Evolutionary conservation across 129 eudicot genomes (phyloP).

Genomic region (Centaurea solstitialis): DNA sequence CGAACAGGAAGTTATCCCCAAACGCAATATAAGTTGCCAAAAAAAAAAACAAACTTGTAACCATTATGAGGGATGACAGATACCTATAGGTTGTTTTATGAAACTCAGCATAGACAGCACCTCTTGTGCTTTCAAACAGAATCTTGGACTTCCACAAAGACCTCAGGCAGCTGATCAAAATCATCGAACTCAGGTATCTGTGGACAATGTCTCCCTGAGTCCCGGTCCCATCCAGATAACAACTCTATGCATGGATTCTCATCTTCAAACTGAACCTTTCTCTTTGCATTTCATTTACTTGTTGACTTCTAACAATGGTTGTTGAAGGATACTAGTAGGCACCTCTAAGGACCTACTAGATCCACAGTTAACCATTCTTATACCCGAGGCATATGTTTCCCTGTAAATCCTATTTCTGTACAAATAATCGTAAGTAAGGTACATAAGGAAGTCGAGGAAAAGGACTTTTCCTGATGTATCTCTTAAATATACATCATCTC

Average conservation of each 20-base stretch:
- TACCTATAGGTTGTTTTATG: slow-evolving; percentile 26
- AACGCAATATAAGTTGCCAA: slow-evolving; percentile 6
- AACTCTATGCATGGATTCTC: neutral
- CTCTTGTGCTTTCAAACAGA: slow-evolving; percentile 7
- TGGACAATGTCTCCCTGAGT: neutral
- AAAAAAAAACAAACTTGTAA: neutral
- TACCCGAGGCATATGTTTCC: slow-evolving; percentile 32
- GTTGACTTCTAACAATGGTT: slow-evolving; percentile 27
- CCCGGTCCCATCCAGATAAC: neutral
- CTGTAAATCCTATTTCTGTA: slow-evolving; percentile 38
- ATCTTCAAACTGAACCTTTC: slow-evolving; percentile 3
- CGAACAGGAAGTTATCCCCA: slow-evolving; percentile 1
- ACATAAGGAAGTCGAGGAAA: slow-evolving; percentile 82
- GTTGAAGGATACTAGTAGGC: slow-evolving; percentile 26
- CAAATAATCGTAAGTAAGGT: slow-evolving; percentile 68
- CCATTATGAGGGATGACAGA: slow-evolving; percentile 1
- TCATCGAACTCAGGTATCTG: slow-evolving; percentile 2
- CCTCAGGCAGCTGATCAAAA: slow-evolving; percentile 14
- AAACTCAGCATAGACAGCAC: slow-evolving; percentile 14
- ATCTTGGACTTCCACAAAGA: slow-evolving; percentile 3
- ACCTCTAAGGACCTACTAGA: slow-evolving; percentile 34
- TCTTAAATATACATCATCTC: slow-evolving; percentile 40
- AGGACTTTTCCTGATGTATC: slow-evolving; percentile 61
- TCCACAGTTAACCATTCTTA: slow-evolving; percentile 33
- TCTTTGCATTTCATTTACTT: slow-evolving; percentile 20